A percentile compares a stretch with the other conserved stretches of the same genome.
Conservation (phyloP, 345 rosid species). For the Salix caprea region DNA sequence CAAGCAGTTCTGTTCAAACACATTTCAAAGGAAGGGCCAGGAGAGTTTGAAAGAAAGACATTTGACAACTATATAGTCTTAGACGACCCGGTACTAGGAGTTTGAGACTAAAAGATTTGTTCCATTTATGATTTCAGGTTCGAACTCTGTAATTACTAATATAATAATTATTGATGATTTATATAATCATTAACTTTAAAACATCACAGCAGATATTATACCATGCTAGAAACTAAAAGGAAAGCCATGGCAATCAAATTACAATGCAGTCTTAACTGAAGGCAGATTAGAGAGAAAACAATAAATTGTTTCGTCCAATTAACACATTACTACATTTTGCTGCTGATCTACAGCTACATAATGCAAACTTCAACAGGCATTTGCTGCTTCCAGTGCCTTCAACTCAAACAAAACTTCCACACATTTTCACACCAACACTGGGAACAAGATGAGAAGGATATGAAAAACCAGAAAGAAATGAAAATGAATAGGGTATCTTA, state of each 20-base stretch:
- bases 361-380: neutral
- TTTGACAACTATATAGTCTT: too few species aligned
- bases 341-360: constrained; percentile 6
- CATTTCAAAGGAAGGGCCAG: too few species aligned
- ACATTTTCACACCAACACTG: constrained; percentile 11
- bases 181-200: neutral
- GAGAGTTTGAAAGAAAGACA: too few species aligned
- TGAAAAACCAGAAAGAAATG: neutral
- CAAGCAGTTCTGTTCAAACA: too few species aligned
- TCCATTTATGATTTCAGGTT: too few species aligned
- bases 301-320: neutral
- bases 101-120: too few species aligned
- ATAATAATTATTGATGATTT: too few species aligned
- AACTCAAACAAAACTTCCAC: constrained; percentile 20
- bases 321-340: constrained; percentile 2
- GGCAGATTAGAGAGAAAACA: neutral
- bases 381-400: constrained; percentile 15
- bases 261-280: neutral
- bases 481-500: constrained; percentile 15
- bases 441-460: neutral
- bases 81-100: too few species aligned
- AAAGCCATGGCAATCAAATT: neutral
- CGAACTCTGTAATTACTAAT: too few species aligned
- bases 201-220: neutral
- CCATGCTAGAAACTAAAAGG: neutral